These are phyloP conservation scores for Phytophthora parvispora DNA, from an alignment of 352 stramenopile species.

Conservation along the genomic window DNA sequence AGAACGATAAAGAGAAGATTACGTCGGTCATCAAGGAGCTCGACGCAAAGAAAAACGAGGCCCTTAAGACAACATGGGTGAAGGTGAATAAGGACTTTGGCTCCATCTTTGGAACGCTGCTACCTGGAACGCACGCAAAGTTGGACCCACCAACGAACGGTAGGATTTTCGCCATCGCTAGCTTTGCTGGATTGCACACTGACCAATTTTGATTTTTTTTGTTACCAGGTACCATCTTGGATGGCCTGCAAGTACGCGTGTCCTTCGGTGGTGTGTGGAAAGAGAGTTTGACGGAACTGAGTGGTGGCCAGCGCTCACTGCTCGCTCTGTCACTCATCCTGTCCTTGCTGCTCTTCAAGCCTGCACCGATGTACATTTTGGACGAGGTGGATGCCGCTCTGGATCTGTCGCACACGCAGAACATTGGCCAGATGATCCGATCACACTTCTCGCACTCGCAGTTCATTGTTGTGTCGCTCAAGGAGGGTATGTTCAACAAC, in stretches of 20 bases:
- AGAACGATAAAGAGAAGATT: constrained; percentile 99
- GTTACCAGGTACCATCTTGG: constrained; percentile 79
- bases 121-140: constrained; percentile 98
- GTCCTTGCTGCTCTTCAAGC: constrained; percentile 99
- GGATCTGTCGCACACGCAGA: constrained; percentile 99
- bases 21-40: constrained; percentile 99
- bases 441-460: constrained; percentile 99
- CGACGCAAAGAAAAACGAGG: constrained; percentile 99
- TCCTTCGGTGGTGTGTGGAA: constrained; percentile 99
- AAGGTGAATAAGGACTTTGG: constrained; percentile 99
- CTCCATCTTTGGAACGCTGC: constrained; percentile 99
- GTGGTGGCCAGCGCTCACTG: constrained; percentile 99
- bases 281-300: constrained; percentile 99
- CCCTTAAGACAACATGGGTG: constrained; percentile 97
- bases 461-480: constrained; percentile 99
- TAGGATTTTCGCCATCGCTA: constrained; percentile 29
- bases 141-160: constrained; percentile 97
- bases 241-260: constrained; percentile 99
- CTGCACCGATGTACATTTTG: constrained; percentile 99
- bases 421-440: constrained; percentile 99
- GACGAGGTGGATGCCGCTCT: constrained; percentile 99
- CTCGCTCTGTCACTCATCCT: constrained; percentile 99
- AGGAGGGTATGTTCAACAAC: constrained; percentile 99
- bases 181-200: not conserved
- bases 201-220: constrained; percentile 11